phyloP scores from a whole-genome alignment of 1,139 yeast species.

The Zygoascus hellenicus region DNA sequence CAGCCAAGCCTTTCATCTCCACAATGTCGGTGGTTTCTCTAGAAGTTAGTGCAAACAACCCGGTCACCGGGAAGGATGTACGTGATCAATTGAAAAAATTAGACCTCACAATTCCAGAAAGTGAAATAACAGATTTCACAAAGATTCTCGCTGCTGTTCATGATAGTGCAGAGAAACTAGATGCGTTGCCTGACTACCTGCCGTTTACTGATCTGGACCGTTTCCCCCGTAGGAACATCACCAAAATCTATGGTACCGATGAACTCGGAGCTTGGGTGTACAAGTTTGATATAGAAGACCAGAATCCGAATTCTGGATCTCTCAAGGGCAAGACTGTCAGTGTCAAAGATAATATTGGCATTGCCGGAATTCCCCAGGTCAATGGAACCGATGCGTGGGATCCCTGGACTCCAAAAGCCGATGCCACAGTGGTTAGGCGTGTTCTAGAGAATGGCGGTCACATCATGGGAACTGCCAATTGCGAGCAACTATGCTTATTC shows the following conservation, averaged over 20 bases:
- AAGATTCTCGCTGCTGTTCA: slow-evolving; percentile 34
- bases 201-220: slow-evolving; percentile 30
- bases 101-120: slow-evolving; percentile 6
- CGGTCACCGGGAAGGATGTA: background rate
- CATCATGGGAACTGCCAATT: slow-evolving; percentile 35
- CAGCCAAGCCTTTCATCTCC: background rate
- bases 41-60: slow-evolving; percentile 5
- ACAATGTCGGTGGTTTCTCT: slow-evolving; percentile 7
- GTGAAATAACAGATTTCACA: slow-evolving; percentile 33
- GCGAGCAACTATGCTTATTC: slow-evolving; percentile 37
- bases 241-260: slow-evolving; percentile 17
- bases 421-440: slow-evolving; percentile 37
- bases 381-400: slow-evolving; percentile 35
- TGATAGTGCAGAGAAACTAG: slow-evolving; percentile 31
- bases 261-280: slow-evolving; percentile 39
- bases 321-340: slow-evolving; percentile 33
- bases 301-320: slow-evolving; percentile 26
- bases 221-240: slow-evolving; percentile 33
- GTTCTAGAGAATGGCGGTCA: slow-evolving; percentile 35
- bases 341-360: slow-evolving; percentile 35
- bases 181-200: slow-evolving; percentile 31
- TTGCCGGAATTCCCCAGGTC: slow-evolving; percentile 36
- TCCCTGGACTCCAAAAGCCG: slow-evolving; percentile 34
- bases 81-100: slow-evolving; percentile 2
- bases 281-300: slow-evolving; percentile 34